Evolutionary conservation across 345 rosid species (phyloP).

Genomic region (Citrus inodora): DNA sequence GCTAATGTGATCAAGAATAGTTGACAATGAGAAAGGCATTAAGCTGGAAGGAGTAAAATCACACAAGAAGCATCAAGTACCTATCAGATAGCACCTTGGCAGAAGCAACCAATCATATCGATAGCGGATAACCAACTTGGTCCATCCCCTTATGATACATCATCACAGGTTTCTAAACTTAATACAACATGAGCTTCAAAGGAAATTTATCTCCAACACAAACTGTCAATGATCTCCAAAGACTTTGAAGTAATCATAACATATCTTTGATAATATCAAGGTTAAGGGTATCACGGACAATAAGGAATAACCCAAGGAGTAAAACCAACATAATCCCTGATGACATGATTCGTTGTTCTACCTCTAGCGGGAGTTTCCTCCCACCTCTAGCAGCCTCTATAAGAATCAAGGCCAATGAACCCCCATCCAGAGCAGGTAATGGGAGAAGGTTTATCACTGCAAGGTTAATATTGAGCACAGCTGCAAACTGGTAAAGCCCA

Average conservation of each 20-base stretch:
- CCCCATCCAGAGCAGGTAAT: constrained; percentile 92
- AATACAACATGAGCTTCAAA: constrained; percentile 1
- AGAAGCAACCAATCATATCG: constrained; percentile 10
- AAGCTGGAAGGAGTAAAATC: neutral
- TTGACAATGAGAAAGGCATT: constrained; percentile 18
- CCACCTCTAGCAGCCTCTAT: constrained; percentile 90
- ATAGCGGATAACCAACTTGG: neutral
- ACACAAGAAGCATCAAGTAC: constrained; percentile 16
- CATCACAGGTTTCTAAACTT: constrained; percentile 1
- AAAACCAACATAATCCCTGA: constrained; percentile 83
- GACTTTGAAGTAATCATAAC: constrained; percentile 40
- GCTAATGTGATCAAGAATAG: constrained; percentile 11
- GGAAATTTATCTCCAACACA: neutral
- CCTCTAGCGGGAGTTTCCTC: constrained; percentile 78
- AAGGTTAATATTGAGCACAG: constrained; percentile 77
- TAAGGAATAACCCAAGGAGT: constrained; percentile 77
- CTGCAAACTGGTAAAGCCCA: constrained; percentile 90
- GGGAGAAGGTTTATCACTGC: constrained; percentile 91
- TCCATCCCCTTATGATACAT: constrained; percentile 1
- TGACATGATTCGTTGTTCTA: constrained; percentile 89
- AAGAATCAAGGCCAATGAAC: constrained; percentile 81
- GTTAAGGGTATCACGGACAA: constrained; percentile 83
- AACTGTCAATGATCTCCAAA: constrained; percentile 3
- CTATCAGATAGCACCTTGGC: constrained; percentile 13
- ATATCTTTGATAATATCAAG: constrained; percentile 77